phyloP scores from a whole-genome alignment of 805 yeast genomes.

The Suhomyces sp. region DNA sequence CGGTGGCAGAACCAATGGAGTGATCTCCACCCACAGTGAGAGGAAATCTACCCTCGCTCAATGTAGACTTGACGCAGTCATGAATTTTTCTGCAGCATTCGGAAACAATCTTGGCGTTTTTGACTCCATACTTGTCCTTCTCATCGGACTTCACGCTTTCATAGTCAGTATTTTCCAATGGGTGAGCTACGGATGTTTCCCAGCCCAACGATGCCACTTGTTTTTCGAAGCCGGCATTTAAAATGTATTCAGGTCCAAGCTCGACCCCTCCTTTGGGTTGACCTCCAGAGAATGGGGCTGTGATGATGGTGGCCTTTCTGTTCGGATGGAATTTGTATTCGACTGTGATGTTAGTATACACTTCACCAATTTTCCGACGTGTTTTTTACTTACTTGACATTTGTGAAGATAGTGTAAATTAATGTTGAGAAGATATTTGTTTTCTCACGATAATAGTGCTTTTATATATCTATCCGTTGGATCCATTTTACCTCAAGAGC shows the following conservation, averaged over 20 bases:
- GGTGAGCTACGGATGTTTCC: slow-evolving; percentile 52
- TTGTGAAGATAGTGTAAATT: neutral
- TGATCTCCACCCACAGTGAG: slow-evolving; percentile 96
- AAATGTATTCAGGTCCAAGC: slow-evolving; percentile 80
- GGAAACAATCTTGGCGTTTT: slow-evolving; percentile 76
- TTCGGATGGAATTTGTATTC: slow-evolving; percentile 53
- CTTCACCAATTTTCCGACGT: neutral
- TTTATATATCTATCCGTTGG: neutral
- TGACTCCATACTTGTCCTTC: slow-evolving; percentile 50
- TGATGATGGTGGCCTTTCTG: slow-evolving; percentile 63
- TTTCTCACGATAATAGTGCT: neutral
- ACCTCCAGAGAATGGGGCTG: slow-evolving; percentile 95
- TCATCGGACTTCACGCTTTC: slow-evolving; percentile 44
- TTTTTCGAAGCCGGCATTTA: slow-evolving; percentile 65
- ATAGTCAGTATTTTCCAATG: slow-evolving; percentile 50
- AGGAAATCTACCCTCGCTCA: slow-evolving; percentile 54
- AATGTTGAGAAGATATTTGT: neutral
- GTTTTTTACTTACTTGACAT: slow-evolving; percentile 7
- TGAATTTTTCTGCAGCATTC: slow-evolving; percentile 65
- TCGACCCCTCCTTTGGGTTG: slow-evolving; percentile 94
- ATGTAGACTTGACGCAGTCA: slow-evolving; percentile 53
- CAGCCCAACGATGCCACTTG: slow-evolving; percentile 72
- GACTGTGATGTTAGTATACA: slow-evolving; percentile 18
- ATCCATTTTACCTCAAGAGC: neutral
- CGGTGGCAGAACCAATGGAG: slow-evolving; percentile 91